Evolutionary conservation across 176 grass and related monocot species (phyloP).

Genomic region (Tillandsia leiboldiana): DNA sequence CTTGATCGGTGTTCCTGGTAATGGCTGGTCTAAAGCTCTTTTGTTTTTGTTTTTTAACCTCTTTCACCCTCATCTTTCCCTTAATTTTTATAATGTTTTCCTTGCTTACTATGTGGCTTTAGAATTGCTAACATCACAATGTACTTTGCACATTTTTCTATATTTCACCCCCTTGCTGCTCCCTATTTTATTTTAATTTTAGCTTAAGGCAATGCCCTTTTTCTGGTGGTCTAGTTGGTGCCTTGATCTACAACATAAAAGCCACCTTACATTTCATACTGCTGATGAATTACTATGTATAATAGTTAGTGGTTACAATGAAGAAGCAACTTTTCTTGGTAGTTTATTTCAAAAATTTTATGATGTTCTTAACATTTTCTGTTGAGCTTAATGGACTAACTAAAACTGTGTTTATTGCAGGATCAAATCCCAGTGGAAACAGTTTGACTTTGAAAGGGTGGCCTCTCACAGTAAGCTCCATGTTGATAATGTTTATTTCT

Average conservation of each 20-base stretch:
- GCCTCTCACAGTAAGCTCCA: slow-evolving; percentile 80
- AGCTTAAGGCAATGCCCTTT: neutral
- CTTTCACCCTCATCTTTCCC: neutral
- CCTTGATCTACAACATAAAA: neutral
- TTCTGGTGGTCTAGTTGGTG: neutral
- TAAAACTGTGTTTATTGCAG: slow-evolving; percentile 21
- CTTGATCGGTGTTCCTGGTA: slow-evolving; percentile 87
- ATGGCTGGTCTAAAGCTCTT: slow-evolving; percentile 6
- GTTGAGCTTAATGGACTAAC: neutral
- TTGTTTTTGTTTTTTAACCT: slow-evolving; percentile 6
- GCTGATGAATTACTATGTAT: neutral
- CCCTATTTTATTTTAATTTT: neutral
- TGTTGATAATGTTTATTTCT: neutral
- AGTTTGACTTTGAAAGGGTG: slow-evolving; percentile 99
- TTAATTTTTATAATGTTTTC: neutral
- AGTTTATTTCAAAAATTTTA: neutral
- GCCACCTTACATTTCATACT: neutral
- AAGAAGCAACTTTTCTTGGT: neutral
- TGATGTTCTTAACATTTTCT: neutral
- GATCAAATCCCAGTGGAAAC: slow-evolving; percentile 81
- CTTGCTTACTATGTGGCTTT: neutral
- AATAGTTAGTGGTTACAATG: neutral
- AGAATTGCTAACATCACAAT: neutral
- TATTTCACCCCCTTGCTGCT: neutral
- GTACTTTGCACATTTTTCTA: neutral